Percentiles rank a stretch among this genome's conserved stretches.
Conservation (phyloP, 352 stramenopile species). For the Pythium apleroticum region DNA sequence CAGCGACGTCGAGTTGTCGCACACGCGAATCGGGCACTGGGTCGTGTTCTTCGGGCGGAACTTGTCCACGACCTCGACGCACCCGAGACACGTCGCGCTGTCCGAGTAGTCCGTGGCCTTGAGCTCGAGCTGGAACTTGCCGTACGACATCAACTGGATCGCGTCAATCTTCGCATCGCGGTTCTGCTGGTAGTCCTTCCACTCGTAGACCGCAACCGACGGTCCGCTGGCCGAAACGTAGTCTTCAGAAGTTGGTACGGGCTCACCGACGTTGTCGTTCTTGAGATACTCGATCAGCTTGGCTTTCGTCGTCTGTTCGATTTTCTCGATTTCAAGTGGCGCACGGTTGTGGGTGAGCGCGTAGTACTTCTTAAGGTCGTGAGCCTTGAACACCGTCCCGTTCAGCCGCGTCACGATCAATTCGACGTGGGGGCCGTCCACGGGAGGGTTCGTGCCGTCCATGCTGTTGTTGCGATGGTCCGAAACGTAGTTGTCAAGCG, state of each 20-base stretch:
- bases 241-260: not conserved
- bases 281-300: not conserved
- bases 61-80: conserved; percentile 54
- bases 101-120: conserved; percentile 51
- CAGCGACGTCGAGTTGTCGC: conserved; percentile 26
- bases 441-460: not conserved
- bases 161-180: conserved; percentile 38
- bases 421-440: conserved; percentile 21
- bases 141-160: conserved; percentile 41
- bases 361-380: not conserved
- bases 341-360: not conserved
- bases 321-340: not conserved
- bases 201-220: conserved; percentile 25
- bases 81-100: conserved; percentile 42
- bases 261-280: not conserved
- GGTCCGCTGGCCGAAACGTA: not conserved
- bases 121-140: conserved; percentile 56
- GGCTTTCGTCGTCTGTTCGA: not conserved
- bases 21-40: conserved; percentile 41
- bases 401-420: conserved; percentile 6
- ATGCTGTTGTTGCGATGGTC: conserved; percentile 38
- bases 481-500: conserved; percentile 53
- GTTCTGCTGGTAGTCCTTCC: conserved; percentile 59
- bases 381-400: not conserved
- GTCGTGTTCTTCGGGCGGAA: conserved; percentile 43